Percentiles rank a stretch among this genome's conserved stretches.
Evolutionary conservation across 306 rosid species (phyloP).

Genomic region (Lathyrus oleraceus): DNA sequence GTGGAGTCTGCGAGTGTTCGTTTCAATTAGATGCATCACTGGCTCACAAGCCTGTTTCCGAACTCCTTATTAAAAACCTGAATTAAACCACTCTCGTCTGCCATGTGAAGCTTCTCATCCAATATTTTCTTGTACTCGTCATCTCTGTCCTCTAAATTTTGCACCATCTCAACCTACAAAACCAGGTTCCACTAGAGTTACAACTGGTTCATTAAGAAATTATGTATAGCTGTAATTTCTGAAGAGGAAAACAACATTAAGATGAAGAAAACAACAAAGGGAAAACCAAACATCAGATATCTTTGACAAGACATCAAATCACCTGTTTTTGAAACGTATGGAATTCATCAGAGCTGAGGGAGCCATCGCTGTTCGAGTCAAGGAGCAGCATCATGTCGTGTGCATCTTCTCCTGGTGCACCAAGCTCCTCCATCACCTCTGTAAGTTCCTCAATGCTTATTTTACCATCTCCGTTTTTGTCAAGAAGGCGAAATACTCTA

Average conservation of each 20-base stretch:
- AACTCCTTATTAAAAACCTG: slow-evolving; percentile 61
- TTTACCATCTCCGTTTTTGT: slow-evolving; percentile 91
- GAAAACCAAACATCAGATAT: background rate
- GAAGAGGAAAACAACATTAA: slow-evolving; percentile 5
- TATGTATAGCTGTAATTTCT: background rate
- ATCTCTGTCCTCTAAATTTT: slow-evolving; percentile 65
- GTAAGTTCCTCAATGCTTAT: slow-evolving; percentile 87
- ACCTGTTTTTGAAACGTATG: slow-evolving; percentile 69
- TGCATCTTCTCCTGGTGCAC: slow-evolving; percentile 91
- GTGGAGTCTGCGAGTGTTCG: background rate
- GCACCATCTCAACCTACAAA: slow-evolving; percentile 77
- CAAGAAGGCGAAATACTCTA: slow-evolving; percentile 79
- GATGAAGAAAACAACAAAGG: background rate
- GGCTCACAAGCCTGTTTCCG: slow-evolving; percentile 54
- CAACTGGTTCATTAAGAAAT: slow-evolving; percentile 5
- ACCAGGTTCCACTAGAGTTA: slow-evolving; percentile 9
- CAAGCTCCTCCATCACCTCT: slow-evolving; percentile 96
- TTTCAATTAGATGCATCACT: slow-evolving; percentile 33
- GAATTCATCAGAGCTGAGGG: slow-evolving; percentile 49
- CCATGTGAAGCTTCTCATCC: slow-evolving; percentile 66
- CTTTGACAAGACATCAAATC: background rate
- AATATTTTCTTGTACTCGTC: slow-evolving; percentile 65
- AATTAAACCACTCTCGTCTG: slow-evolving; percentile 57
- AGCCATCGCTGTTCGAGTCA: slow-evolving; percentile 47
- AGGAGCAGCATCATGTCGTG: slow-evolving; percentile 47